Percentiles rank a stretch among this genome's conserved stretches.
phyloP scores from a whole-genome alignment of 2,329 filamentous ascomycete genomes.

The Teratosphaeria viscida region DNA sequence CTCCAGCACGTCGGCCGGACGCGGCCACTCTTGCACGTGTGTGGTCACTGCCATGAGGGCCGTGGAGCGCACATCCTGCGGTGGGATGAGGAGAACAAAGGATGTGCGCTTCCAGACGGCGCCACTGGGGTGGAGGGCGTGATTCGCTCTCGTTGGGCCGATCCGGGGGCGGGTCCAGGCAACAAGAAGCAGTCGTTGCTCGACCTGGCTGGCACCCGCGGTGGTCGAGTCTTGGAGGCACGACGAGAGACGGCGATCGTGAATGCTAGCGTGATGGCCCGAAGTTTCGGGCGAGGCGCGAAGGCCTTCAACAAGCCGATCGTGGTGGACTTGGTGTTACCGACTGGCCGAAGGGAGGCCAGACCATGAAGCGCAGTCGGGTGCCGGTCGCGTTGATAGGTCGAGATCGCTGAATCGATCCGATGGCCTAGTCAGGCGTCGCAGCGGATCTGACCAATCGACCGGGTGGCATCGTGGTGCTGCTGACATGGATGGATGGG shows the following conservation, averaged over 20 bases:
- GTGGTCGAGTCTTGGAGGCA: slow-evolving; percentile 11
- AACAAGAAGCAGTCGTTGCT: slow-evolving; percentile 54
- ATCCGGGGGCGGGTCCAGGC: slow-evolving; percentile 39
- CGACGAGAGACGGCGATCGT: slow-evolving; percentile 65
- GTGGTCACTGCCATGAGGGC: slow-evolving; percentile 62
- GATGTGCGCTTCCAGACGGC: neutral
- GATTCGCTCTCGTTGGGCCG: slow-evolving; percentile 39
- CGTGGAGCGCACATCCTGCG: slow-evolving; percentile 52
- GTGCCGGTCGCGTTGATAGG: neutral
- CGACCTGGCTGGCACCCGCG: slow-evolving; percentile 44
- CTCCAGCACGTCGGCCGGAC: slow-evolving; percentile 48
- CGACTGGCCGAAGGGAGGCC: neutral
- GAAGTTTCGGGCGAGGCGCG: slow-evolving; percentile 42
- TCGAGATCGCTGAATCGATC: neutral
- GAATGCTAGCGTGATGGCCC: slow-evolving; percentile 67
- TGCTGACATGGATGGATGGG: too few species aligned
- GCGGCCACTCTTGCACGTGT: slow-evolving; percentile 55
- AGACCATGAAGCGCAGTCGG: neutral
- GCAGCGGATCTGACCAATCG: too few species aligned
- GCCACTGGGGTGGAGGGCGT: neutral
- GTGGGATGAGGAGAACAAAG: slow-evolving; percentile 36
- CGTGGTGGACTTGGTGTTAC: slow-evolving; percentile 58
- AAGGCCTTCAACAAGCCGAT: slow-evolving; percentile 68
- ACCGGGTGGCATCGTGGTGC: neutral
- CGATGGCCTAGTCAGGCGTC: too few species aligned